Evolutionary conservation across 768 basidiomycete species (phyloP).

Genomic region (Tubosaeta sp.): DNA sequence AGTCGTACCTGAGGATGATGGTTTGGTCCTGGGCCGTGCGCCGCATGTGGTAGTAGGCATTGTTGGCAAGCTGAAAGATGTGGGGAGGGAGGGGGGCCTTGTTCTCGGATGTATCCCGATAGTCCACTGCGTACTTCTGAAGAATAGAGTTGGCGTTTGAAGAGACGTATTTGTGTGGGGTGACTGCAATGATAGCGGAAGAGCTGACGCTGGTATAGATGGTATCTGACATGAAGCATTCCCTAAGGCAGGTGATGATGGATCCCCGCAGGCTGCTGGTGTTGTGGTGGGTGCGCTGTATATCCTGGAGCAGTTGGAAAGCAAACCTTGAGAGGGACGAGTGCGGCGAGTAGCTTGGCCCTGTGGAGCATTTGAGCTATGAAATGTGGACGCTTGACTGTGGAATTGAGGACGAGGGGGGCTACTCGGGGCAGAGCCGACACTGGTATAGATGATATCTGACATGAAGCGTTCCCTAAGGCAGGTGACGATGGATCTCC

Average conservation of each 20-base stretch:
- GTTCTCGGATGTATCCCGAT: conserved; percentile 66
- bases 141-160: conserved; percentile 81
- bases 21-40: conserved; percentile 92
- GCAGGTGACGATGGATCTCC: conserved; percentile 76
- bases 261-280: no score
- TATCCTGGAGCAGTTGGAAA: no score
- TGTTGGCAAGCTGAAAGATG: conserved; percentile 86
- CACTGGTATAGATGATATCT: conserved; percentile 73
- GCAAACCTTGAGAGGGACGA: no score
- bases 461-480: conserved; percentile 84
- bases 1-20: conserved; percentile 72
- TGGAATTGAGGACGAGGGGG: no score
- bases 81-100: conserved; percentile 72
- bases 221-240: conserved; percentile 79
- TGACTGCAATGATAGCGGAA: conserved; percentile 76
- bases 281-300: no score
- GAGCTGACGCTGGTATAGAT: conserved; percentile 76
- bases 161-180: conserved; percentile 87
- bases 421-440: no score
- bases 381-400: no score
- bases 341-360: no score
- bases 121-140: conserved; percentile 82
- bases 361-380: no score
- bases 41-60: conserved; percentile 94
- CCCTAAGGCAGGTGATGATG: conserved; percentile 79